These are phyloP conservation scores for Sphenostylis stenocarpa DNA, from an alignment of 306 rosid species.

Conservation along the genomic window DNA sequence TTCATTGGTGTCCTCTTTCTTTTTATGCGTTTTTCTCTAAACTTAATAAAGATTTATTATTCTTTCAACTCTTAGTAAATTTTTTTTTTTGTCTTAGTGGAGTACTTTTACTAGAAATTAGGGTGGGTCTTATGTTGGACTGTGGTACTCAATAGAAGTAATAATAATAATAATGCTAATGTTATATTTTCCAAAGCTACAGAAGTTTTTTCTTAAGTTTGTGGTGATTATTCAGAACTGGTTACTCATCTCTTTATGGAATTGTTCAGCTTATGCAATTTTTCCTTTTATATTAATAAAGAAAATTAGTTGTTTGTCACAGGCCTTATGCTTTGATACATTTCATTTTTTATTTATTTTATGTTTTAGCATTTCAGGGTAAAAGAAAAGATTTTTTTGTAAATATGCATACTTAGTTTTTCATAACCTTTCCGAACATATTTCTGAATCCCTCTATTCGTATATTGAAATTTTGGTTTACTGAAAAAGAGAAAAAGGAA, in stretches of 20 bases:
- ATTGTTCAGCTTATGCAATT: neutral
- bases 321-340: neutral
- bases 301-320: neutral
- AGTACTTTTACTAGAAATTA: neutral
- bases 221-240: neutral
- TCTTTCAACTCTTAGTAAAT: neutral
- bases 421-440: neutral
- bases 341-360: neutral
- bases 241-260: neutral
- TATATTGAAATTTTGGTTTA: neutral
- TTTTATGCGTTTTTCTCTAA: neutral
- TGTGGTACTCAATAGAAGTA: neutral
- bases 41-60: neutral
- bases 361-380: neutral
- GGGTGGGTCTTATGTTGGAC: neutral
- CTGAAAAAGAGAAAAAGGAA: neutral
- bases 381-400: neutral
- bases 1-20: neutral
- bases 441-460: neutral
- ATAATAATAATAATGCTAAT: neutral
- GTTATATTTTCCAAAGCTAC: neutral
- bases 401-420: neutral
- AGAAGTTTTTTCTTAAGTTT: neutral
- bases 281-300: neutral
- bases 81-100: neutral